A percentile compares a stretch with the other conserved stretches of the same genome.
Evolutionary conservation across 345 rosid species (phyloP).

Genomic region (Combretum micranthum): DNA sequence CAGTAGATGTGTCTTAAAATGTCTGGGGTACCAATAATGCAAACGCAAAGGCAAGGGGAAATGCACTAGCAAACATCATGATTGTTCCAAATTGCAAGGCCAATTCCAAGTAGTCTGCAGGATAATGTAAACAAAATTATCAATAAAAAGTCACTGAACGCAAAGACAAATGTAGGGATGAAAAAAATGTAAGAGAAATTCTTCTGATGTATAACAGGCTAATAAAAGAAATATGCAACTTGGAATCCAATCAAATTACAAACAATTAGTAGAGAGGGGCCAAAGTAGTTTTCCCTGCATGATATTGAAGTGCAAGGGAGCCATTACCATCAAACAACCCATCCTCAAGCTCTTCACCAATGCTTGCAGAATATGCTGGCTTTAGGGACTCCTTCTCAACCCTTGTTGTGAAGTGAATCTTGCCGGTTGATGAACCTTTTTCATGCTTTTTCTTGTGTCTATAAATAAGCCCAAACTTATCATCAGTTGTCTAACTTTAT

Average conservation of each 20-base stretch:
- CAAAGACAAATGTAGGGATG: neutral
- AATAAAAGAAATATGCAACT: no score
- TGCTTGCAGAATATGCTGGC: constrained; percentile 72
- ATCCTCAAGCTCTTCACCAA: constrained; percentile 82
- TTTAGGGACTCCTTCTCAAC: constrained; percentile 93
- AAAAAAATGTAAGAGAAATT: no score
- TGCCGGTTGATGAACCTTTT: constrained; percentile 41
- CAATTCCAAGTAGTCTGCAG: constrained; percentile 74
- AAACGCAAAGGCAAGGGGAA: constrained; percentile 77
- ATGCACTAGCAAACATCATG: constrained; percentile 99
- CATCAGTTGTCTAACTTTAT: neutral
- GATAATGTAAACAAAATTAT: neutral
- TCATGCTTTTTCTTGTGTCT: constrained; percentile 62
- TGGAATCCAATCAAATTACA: no score
- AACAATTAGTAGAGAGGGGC: no score
- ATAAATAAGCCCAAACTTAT: constrained; percentile 5
- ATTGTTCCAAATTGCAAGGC: constrained; percentile 93
- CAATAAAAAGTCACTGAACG: neutral
- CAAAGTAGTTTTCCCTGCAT: neutral
- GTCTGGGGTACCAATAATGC: constrained; percentile 46
- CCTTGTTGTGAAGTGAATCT: constrained; percentile 55
- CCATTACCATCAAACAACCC: constrained; percentile 85
- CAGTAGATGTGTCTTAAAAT: neutral
- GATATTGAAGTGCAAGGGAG: neutral
- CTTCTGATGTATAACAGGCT: no score